Evolutionary conservation across 306 rosid genomes (phyloP), one percentile per base, ranked within the genome.

Genomic region (Acmispon strigosus): DNA sequence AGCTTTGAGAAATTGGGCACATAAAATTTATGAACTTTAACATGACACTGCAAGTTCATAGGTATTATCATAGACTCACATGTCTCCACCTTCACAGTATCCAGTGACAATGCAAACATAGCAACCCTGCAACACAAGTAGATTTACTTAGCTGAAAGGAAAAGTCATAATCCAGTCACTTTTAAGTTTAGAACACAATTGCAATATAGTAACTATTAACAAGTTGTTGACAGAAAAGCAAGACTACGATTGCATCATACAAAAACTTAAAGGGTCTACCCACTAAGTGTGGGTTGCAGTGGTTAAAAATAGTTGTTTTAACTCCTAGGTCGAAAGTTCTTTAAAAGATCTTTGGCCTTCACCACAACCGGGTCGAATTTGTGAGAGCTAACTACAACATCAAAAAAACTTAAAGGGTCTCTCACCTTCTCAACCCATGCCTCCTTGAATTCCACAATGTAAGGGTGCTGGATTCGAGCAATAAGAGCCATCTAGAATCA

Each of bases 401-500:
- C 34, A 27, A 19, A 12, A 22, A 63, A 48, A 74, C 50, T 42
- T 8, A 17, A 70, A 53, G 74, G 15, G 36, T 29, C 52, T 77
- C 82, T 76, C 66, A 95, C 99, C 93, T 95, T 95, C 88, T 95
- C 99, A 52, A 95, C 99, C 99, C 99, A 95, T 11, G 97, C 97
- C 66, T 95, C 99, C 80, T 91, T 95, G 77, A 95, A 95, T 66
- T 91, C 97, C 7, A 95, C 96, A 43, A 95, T 91, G 76, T 86
- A 91, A 27, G 99, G 99, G 59, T 95, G 97, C 65, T 88, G 96
- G 77, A 95, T 85, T 84, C 97, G 80, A 9, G 99, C 96, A 83
- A 95, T 95, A 44, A 95, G 88, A 69, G 99, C 97, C 99, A 95
- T 95, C 99, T 95, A 73, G 63, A 78, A 67, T 60, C 7, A 54